Evolutionary conservation across 352 stramenopile genomes (phyloP), one percentile per base, ranked within the genome.

Genomic region (Thraustochytrium sp.): DNA sequence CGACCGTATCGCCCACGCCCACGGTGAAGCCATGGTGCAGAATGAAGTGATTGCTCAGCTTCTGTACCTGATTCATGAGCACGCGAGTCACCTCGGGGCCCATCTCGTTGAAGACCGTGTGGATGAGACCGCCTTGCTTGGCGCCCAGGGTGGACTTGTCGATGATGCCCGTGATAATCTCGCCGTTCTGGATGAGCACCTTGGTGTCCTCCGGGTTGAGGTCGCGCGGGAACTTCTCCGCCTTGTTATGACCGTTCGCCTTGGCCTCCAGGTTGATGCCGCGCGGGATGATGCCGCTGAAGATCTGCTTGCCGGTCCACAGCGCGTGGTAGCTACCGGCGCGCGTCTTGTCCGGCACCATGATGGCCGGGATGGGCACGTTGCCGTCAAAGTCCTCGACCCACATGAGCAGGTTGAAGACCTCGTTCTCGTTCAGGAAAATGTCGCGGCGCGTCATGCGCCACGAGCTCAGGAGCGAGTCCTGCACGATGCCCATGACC

Each of bases 101-200:
- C 44, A 89, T 87, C 80, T 96, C 91, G 36, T 95, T 85, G 89
- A 91, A 87, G 89, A 92, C 95, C 31, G 96, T 97, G 88, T 99
- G 97, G 64, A 99, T 96, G 31, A 99, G 89, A 86, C 95, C 95
- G 83, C 96, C 96, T 46, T 90, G 96, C 65, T 94, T 96, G 18
- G 94, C 97, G 86, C 97, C 97, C 86, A 99, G 97, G 26, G 93
- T 97, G 86, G 98, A 99, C 89, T 99, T 99, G 87, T 99, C 96
- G 87, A 99, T 97, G 44, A 97, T 98, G 85, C 97, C 97, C 85
- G 94, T 93, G 18, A 99, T 85, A 1, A 99, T 86, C 85, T 99
- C 93, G 75, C 97, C 97, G 73, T 97, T 92, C 82, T 98, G 92
- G 42, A 99, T 97, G 74, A 97, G 94, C n/a, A 99, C 96, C 65